phyloP scores from a whole-genome alignment of 352 stramenopile genomes.

The Elongisporangium undulatum region DNA sequence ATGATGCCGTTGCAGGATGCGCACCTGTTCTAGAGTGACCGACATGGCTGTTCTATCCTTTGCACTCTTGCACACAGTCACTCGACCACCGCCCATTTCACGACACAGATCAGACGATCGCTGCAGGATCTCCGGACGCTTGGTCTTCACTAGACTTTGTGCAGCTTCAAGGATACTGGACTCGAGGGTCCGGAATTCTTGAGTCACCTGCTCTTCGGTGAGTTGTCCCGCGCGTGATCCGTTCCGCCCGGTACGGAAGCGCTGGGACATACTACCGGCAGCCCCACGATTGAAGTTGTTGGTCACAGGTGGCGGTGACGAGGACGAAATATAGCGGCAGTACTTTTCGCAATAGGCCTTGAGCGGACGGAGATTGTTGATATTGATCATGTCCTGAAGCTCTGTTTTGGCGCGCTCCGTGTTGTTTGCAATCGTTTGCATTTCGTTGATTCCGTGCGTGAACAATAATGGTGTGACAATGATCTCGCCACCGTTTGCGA shows the following conservation, averaged over 20 bases:
- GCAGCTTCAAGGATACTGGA: conserved; percentile 67
- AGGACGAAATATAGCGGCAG: conserved; percentile 30
- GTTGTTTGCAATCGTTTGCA: conserved; percentile 93
- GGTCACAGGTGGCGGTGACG: conserved; percentile 13
- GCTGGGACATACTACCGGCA: conserved; percentile 22
- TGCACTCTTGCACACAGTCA: conserved; percentile 96
- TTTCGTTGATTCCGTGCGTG: conserved; percentile 93
- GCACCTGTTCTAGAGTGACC: conserved; percentile 94
- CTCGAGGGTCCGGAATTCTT: conserved; percentile 64
- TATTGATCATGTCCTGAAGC: conserved; percentile 88
- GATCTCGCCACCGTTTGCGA: conserved; percentile 71
- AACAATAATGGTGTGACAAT: conserved; percentile 82
- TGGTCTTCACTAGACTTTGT: conserved; percentile 83
- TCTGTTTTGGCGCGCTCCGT: conserved; percentile 86
- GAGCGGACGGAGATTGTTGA: conserved; percentile 76
- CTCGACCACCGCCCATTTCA: conserved; percentile 85
- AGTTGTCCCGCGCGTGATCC: conserved; percentile 46
- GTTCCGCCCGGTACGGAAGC: conserved; percentile 25
- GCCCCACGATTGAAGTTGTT: conserved; percentile 35
- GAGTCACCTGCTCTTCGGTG: conserved; percentile 65
- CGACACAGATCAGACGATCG: conserved; percentile 76
- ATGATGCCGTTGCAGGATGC: conserved; percentile 81
- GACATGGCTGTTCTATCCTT: conserved; percentile 98
- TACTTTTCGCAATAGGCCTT: conserved; percentile 87
- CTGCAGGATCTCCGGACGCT: conserved; percentile 82